phyloP scores from a whole-genome alignment of 2,329 filamentous ascomycete genomes.

The Diaporthe helianthi region DNA sequence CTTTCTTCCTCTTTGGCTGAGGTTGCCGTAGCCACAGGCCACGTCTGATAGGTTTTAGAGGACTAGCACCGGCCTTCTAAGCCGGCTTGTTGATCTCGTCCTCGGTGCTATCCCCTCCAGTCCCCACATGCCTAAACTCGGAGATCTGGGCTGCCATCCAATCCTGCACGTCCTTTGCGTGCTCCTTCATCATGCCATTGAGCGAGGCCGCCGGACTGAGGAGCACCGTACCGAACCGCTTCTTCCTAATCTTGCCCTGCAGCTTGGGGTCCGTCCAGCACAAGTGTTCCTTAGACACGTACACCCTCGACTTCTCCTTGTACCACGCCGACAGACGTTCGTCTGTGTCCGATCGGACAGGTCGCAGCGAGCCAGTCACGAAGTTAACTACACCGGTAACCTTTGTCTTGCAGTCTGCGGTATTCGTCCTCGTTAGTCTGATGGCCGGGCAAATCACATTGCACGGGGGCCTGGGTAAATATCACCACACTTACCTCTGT shows the following conservation, averaged over 20 bases:
- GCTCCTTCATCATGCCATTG: slow-evolving; percentile 63
- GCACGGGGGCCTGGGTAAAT: neutral
- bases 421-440: slow-evolving; percentile 10
- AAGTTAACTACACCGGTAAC: slow-evolving; percentile 82
- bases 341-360: slow-evolving; percentile 81
- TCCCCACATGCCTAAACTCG: slow-evolving; percentile 43
- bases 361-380: slow-evolving; percentile 77
- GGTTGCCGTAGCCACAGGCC: neutral
- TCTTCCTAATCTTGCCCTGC: slow-evolving; percentile 64
- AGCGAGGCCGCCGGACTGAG: slow-evolving; percentile 57
- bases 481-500: slow-evolving; percentile 64
- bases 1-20: neutral
- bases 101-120: slow-evolving; percentile 55
- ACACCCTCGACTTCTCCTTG: slow-evolving; percentile 79
- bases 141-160: slow-evolving; percentile 53
- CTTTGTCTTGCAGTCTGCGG: slow-evolving; percentile 66
- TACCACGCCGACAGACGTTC: slow-evolving; percentile 82
- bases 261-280: slow-evolving; percentile 75
- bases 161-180: slow-evolving; percentile 57
- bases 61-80: slow-evolving; percentile 9
- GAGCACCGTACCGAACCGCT: slow-evolving; percentile 65
- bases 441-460: too few species aligned
- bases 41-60: neutral
- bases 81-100: slow-evolving; percentile 49
- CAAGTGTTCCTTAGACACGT: slow-evolving; percentile 75